Evolutionary conservation across 371 early-diverging fungal species (phyloP).

Genomic region (Lichtheimia hyalospora): DNA sequence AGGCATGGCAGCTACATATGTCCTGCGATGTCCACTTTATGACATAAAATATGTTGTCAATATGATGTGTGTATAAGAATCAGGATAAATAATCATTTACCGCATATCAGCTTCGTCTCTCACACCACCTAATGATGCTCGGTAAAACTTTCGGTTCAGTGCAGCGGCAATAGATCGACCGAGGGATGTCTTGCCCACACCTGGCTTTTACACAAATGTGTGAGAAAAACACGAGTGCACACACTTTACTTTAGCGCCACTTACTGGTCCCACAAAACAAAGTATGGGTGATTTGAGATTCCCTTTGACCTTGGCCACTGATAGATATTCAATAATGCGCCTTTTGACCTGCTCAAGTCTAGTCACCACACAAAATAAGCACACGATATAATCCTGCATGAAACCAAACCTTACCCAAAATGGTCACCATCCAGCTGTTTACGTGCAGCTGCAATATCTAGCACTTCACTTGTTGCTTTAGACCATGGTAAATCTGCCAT

Average conservation of each 20-base stretch:
- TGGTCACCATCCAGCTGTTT: conserved; percentile 78
- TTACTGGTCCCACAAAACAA: conserved; percentile 75
- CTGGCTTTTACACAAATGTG: conserved; percentile 43
- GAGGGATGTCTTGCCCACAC: conserved; percentile 85
- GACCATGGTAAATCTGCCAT: conserved; percentile 82
- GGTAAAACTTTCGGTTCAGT: conserved; percentile 77
- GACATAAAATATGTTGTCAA: neutral
- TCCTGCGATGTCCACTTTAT: conserved; percentile 82
- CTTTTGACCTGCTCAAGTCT: conserved; percentile 65
- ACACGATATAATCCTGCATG: neutral
- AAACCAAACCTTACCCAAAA: conserved; percentile 50
- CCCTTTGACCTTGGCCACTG: conserved; percentile 77
- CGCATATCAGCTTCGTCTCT: conserved; percentile 87
- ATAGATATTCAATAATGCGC: conserved; percentile 80
- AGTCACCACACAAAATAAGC: neutral
- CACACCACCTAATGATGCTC: conserved; percentile 86
- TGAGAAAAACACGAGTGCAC: neutral
- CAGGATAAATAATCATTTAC: conserved; percentile 12
- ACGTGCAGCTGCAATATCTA: conserved; percentile 70
- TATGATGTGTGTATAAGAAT: neutral
- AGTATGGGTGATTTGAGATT: conserved; percentile 85
- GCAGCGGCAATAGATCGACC: conserved; percentile 84
- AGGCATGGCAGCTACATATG: conserved; percentile 89
- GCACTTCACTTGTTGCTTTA: conserved; percentile 53
- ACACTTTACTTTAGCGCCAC: conserved; percentile 4